phyloP scores from a whole-genome alignment of 1,284 basidiomycete genomes.

The Irpex sp. region DNA sequence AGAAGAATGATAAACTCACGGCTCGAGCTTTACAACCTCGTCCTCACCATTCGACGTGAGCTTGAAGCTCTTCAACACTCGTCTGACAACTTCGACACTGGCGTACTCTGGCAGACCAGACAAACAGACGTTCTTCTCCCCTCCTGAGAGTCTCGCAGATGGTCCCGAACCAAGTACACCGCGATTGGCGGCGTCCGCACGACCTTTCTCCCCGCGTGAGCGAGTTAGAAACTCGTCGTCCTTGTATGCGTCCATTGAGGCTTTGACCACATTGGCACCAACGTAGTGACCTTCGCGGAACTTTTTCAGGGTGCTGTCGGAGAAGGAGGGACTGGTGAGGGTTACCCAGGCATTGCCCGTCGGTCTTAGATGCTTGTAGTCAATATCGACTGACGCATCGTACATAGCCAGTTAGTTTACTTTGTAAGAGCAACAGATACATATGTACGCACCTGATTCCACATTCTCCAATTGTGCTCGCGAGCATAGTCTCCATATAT shows the following conservation, averaged over 20 bases:
- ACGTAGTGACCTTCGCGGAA: slow-evolving; percentile 29
- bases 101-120: slow-evolving; percentile 57
- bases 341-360: slow-evolving; percentile 54
- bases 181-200: slow-evolving; percentile 36
- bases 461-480: slow-evolving; percentile 50
- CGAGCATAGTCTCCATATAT: slow-evolving; percentile 50
- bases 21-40: slow-evolving; percentile 45
- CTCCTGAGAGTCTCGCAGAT: slow-evolving; percentile 43
- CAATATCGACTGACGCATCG: slow-evolving; percentile 44
- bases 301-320: slow-evolving; percentile 37
- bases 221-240: slow-evolving; percentile 16
- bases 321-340: slow-evolving; percentile 41
- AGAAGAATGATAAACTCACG: slow-evolving; percentile 36
- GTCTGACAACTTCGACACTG: slow-evolving; percentile 31
- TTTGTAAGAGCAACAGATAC: too few relatives aligned
- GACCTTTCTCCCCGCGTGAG: slow-evolving; percentile 40
- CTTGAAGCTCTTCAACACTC: slow-evolving; percentile 41
- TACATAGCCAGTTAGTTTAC: too few relatives aligned
- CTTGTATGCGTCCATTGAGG: slow-evolving; percentile 19
- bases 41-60: slow-evolving; percentile 34
- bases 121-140: slow-evolving; percentile 52
- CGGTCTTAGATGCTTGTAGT: slow-evolving; percentile 57
- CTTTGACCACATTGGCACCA: slow-evolving; percentile 42
- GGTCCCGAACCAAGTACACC: slow-evolving; percentile 49
- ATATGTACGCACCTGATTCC: slow-evolving; percentile 39